These are phyloP conservation scores for Phytophthora hibernalis DNA, from an alignment of 352 stramenopile genomes.

Conservation along the genomic window DNA sequence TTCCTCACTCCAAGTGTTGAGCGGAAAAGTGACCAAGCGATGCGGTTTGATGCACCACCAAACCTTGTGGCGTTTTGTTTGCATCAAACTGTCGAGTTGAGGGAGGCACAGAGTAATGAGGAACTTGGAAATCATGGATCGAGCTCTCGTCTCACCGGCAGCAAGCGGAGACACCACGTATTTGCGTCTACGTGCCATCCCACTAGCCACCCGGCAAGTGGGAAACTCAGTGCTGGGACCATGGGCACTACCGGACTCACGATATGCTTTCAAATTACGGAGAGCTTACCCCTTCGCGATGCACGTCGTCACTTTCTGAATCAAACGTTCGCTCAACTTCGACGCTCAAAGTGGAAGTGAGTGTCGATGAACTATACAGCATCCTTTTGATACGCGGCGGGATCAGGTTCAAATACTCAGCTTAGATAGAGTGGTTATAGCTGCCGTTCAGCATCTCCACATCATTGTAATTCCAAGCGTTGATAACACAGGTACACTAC, in stretches of 20 bases:
- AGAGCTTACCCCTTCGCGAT: conserved; percentile 17
- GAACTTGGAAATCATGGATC: neutral
- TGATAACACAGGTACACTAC: conserved; percentile 18
- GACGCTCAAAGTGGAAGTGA: conserved; percentile 34
- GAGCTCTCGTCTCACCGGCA: conserved; percentile 1
- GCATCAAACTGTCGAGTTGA: conserved; percentile 42
- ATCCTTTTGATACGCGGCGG: conserved; percentile 19
- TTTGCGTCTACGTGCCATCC: conserved; percentile 43
- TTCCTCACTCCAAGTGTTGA: conserved; percentile 51
- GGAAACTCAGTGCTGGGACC: neutral
- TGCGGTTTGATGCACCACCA: conserved; percentile 34
- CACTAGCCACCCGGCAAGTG: conserved; percentile 16
- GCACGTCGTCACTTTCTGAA: conserved; percentile 1
- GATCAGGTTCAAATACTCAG: conserved; percentile 29
- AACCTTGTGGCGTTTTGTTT: conserved; percentile 49
- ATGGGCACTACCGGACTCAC: conserved; percentile 12
- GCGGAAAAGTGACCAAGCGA: conserved; percentile 21
- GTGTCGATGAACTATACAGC: conserved; percentile 42
- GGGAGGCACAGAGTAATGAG: neutral
- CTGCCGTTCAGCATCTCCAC: conserved; percentile 49
- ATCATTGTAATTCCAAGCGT: conserved; percentile 44
- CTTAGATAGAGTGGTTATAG: conserved; percentile 42
- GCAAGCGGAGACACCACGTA: conserved; percentile 42
- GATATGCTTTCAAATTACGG: conserved; percentile 47
- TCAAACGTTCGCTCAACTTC: neutral